phyloP scores from a whole-genome alignment of 2,329 filamentous ascomycete species.

The Didymosphaeria variabile region DNA sequence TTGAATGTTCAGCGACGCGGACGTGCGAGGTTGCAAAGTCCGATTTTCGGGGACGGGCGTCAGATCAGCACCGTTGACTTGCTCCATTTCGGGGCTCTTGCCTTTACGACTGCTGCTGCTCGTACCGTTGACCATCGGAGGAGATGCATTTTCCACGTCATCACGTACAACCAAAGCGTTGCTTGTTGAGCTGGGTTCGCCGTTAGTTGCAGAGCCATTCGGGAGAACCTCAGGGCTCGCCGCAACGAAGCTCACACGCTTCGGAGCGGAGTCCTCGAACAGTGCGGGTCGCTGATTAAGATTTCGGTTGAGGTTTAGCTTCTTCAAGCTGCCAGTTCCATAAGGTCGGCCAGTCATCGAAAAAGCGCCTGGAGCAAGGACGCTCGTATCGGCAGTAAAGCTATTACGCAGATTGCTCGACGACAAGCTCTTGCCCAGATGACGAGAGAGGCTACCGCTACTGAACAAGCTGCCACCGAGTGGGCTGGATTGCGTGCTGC shows the following conservation, averaged over 20 bases:
- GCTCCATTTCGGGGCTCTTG: conserved; percentile 71
- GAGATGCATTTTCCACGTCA: conserved; percentile 61
- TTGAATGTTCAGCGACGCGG: conserved; percentile 41
- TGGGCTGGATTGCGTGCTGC: conserved; percentile 78
- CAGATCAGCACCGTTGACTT: conserved; percentile 77
- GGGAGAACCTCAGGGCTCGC: conserved; percentile 48
- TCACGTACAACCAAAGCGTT: conserved; percentile 61
- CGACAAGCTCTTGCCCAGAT: conserved; percentile 86
- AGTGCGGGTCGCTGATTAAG: conserved; percentile 72
- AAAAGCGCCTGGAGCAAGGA: conserved; percentile 86
- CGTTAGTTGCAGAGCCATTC: conserved; percentile 45
- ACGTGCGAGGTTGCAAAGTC: conserved; percentile 48
- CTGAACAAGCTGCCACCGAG: conserved; percentile 52
- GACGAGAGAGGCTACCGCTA: conserved; percentile 71
- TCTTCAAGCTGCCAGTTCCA: conserved; percentile 73
- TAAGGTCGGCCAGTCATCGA: conserved; percentile 64
- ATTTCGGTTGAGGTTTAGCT: conserved; percentile 89
- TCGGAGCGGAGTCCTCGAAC: conserved; percentile 66
- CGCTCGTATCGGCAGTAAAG: conserved; percentile 84
- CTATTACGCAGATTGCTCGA: conserved; percentile 84
- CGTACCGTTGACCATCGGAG: conserved; percentile 57
- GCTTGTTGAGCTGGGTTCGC: conserved; percentile 52
- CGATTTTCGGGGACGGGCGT: conserved; percentile 80
- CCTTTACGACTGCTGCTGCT: conserved; percentile 35
- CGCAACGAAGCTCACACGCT: conserved; percentile 89